A percentile compares a stretch with the other conserved stretches of the same genome.
Evolutionary conservation across 257 asterid genomes (phyloP).

Genomic region (Plantago major): DNA sequence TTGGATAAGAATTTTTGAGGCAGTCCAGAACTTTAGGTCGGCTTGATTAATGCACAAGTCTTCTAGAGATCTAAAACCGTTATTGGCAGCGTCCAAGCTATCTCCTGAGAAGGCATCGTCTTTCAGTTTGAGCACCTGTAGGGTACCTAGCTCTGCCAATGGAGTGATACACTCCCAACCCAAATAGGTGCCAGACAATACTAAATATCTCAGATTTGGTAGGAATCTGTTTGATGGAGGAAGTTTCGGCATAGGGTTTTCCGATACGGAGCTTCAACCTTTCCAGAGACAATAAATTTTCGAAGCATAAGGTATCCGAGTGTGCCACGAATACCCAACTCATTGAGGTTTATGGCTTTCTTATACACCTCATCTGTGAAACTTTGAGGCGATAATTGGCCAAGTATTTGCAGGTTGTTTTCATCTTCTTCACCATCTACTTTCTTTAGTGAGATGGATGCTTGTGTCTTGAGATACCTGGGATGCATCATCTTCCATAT

Average conservation of each 20-base stretch:
- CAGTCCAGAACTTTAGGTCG: neutral
- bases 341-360: neutral
- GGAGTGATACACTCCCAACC: neutral
- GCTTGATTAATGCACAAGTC: neutral
- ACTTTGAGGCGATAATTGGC: neutral
- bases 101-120: neutral
- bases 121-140: neutral
- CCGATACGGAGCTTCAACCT: neutral
- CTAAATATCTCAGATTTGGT: neutral
- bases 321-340: constrained; percentile 2
- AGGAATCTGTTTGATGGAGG: neutral
- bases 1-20: neutral
- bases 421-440: neutral
- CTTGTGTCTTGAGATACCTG: neutral
- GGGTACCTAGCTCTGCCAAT: neutral
- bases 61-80: neutral
- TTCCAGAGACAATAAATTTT: neutral
- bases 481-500: neutral
- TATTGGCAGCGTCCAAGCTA: neutral
- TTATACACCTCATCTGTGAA: neutral
- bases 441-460: neutral
- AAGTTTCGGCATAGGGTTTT: neutral
- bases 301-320: neutral
- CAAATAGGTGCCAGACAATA: neutral
- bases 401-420: neutral